Conservation (phyloP, 176 grass and related monocot genomes). For the Triticum timopheevii region DNA sequence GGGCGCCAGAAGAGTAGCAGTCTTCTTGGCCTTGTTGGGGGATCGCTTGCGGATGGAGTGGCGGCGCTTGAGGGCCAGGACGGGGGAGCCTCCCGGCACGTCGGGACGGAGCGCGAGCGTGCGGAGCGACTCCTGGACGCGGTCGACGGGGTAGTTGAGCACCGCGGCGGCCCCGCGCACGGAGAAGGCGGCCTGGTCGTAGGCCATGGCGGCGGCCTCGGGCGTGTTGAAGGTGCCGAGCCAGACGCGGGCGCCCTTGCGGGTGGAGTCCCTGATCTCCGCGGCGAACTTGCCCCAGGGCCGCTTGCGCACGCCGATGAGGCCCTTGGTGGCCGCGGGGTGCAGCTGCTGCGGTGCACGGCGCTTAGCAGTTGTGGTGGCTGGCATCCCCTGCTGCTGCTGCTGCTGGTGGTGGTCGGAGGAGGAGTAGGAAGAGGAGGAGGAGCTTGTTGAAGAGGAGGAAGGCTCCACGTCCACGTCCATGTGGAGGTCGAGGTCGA, state of each 20-base stretch:
- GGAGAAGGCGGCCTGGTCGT: slow-evolving; percentile 89
- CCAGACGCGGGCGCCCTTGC: slow-evolving; percentile 74
- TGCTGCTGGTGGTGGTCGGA: neutral
- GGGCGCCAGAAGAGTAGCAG: too few relatives aligned
- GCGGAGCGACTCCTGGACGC: slow-evolving; percentile 74
- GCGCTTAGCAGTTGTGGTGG: neutral
- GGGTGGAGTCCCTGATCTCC: slow-evolving; percentile 85
- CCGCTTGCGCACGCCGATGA: slow-evolving; percentile 81
- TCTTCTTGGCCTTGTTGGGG: slow-evolving; percentile 40
- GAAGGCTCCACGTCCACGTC: neutral
- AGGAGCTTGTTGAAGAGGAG: neutral
- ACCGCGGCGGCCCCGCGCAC: slow-evolving; percentile 67
- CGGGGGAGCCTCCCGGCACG: slow-evolving; percentile 30
- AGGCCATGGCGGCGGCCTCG: slow-evolving; percentile 75
- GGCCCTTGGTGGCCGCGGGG: slow-evolving; percentile 10
- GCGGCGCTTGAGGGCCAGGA: slow-evolving; percentile 65
- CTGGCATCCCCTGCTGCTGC: neutral
- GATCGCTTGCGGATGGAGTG: slow-evolving; percentile 64
- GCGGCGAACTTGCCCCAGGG: slow-evolving; percentile 95
- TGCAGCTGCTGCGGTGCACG: neutral
- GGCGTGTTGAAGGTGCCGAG: slow-evolving; percentile 80
- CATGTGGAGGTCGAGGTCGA: neutral
- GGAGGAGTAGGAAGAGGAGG: neutral
- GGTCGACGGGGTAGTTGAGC: slow-evolving; percentile 73
- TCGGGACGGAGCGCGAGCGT: slow-evolving; percentile 36